A percentile compares a stretch with the other conserved stretches of the same genome.
phyloP scores from a whole-genome alignment of 495 filamentous ascomycete species.

The Trichoderma parareesei region DNA sequence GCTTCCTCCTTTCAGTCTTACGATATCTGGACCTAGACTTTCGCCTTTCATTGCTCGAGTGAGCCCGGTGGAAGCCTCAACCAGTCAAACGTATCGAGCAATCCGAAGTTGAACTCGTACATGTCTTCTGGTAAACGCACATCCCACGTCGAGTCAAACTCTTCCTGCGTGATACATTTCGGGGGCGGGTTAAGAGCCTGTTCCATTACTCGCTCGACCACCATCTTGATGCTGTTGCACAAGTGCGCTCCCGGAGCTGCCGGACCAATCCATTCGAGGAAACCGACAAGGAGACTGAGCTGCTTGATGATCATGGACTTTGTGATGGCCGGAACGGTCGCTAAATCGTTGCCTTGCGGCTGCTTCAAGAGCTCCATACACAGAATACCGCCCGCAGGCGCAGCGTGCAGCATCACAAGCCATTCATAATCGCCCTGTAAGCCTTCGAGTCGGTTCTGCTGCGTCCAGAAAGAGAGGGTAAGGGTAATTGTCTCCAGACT shows the following conservation, averaged over 20 bases:
- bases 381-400: conserved; percentile 51
- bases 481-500: conserved; percentile 41
- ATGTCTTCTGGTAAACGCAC: neutral
- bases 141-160: neutral
- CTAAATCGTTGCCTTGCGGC: conserved; percentile 39
- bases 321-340: conserved; percentile 29
- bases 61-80: conserved; percentile 9
- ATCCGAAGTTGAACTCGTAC: conserved; percentile 22
- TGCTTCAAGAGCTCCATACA: conserved; percentile 45
- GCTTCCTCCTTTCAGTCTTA: too few relatives aligned
- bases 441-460: conserved; percentile 40
- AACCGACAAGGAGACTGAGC: conserved; percentile 53
- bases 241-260: conserved; percentile 45
- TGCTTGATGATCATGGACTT: conserved; percentile 56
- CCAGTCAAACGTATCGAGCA: conserved; percentile 28
- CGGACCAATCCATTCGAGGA: conserved; percentile 47
- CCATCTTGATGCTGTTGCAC: conserved; percentile 35
- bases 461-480: conserved; percentile 33
- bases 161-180: neutral
- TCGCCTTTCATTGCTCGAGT: too few relatives aligned
- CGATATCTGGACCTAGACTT: neutral
- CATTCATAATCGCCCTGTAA: conserved; percentile 47
- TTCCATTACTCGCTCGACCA: conserved; percentile 40
- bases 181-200: conserved; percentile 29
- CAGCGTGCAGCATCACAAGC: conserved; percentile 47